These are phyloP conservation scores for Rutidosis leptorrhynchoides DNA, from an alignment of 129 eudicot genomes.

Conservation along the genomic window DNA sequence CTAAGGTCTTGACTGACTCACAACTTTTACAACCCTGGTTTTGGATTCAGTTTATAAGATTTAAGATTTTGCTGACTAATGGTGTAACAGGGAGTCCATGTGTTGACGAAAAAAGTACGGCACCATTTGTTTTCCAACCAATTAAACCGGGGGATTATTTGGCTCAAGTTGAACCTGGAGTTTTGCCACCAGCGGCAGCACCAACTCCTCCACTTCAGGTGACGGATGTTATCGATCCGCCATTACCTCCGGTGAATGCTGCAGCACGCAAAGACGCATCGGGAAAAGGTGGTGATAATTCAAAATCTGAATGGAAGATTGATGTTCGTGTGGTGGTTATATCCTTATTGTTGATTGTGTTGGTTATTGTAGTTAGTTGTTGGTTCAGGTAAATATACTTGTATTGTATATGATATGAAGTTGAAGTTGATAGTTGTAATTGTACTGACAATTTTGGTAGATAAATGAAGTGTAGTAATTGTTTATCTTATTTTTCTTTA, in stretches of 20 bases:
- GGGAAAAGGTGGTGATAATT: neutral
- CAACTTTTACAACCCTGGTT: too few relatives aligned
- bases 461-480: too few relatives aligned
- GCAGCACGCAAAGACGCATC: slow-evolving; percentile 19
- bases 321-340: slow-evolving; percentile 21
- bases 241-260: slow-evolving; percentile 51
- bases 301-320: slow-evolving; percentile 23
- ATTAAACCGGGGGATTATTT: slow-evolving; percentile 46
- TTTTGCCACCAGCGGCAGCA: slow-evolving; percentile 52
- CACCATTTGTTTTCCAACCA: slow-evolving; percentile 29
- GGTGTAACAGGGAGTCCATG: slow-evolving; percentile 55
- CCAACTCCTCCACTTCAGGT: slow-evolving; percentile 42
- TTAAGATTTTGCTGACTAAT: neutral
- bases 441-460: too few relatives aligned
- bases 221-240: slow-evolving; percentile 60
- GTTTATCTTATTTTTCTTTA: too few relatives aligned
- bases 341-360: slow-evolving; percentile 28
- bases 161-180: slow-evolving; percentile 18
- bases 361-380: slow-evolving; percentile 7
- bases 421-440: neutral
- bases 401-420: neutral
- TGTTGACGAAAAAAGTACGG: slow-evolving; percentile 24
- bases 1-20: too few relatives aligned
- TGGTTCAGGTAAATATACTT: slow-evolving; percentile 25
- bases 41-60: neutral